Base-by-base conservation (phyloP, 2,329 filamentous ascomycete species). In the Exophiala phaeomuriformis region DNA sequence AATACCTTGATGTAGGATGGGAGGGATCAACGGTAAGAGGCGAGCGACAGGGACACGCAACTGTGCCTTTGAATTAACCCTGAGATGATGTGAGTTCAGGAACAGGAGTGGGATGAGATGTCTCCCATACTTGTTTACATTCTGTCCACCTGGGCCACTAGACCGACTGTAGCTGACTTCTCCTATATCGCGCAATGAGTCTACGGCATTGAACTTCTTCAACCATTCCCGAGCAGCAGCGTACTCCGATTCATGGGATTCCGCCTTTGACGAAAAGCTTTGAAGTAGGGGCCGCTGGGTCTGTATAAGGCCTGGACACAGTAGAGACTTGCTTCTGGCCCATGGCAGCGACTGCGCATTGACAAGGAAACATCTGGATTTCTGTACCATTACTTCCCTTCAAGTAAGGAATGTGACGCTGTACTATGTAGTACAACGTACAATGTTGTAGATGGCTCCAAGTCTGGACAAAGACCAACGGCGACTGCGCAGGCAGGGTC, bases 11-110 rank as follows among this genome's bases (percentile, higher is more conserved):
- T 82, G 80, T 5, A 85, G 68, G 6, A 79, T 61, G 19, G 66
- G 67, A 41, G 82, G 82, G 27, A 85, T 65, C 41, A 79, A 67
- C 7, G 74, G 72, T 8, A 82, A 66, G 39, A 85, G 71, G 5
- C 71, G 66, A 28, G 73, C 68, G 47, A 81, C 67, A 12, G 78
- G 72, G 33, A 84, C 68, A 60, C 76, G 78, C 33, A 85, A 66
- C n/a, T 81, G 84, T 52, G 81, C 81, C 71, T 85, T 85, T 35
- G 82, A 82, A 65, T 81, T 83, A 59, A 83, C 78, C 73, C 82
- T 84, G 66, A 51, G 35, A 48, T 19, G 9, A 5, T 3, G 32
- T 53, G 19, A 49, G 44, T 50, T 46, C 33, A 47, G 47, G 41
- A 32, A 3, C 35, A 28, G 3, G 10, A 10, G 10, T 2, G n/a